Conservation (phyloP, 2,329 filamentous ascomycete genomes). For the Botrytis tulipae region DNA sequence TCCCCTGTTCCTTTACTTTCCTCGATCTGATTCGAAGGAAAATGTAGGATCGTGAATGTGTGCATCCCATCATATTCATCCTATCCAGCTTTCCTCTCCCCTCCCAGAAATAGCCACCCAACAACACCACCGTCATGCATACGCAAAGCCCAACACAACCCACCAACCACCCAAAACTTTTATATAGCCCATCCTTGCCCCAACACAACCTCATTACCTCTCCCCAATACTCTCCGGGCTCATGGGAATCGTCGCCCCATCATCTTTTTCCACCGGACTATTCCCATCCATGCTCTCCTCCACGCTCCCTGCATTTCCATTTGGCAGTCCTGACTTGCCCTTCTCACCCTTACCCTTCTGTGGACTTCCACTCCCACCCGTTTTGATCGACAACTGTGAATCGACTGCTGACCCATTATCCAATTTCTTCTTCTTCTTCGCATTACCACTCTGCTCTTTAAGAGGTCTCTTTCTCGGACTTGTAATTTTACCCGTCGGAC, state of each 20-base stretch:
- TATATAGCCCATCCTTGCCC: not conserved
- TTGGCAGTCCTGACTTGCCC: slow-evolving; percentile 40
- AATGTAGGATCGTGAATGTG: not conserved
- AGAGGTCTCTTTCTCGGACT: slow-evolving; percentile 79
- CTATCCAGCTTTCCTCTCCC: not conserved
- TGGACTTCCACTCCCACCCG: slow-evolving; percentile 40
- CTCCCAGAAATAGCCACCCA: not conserved
- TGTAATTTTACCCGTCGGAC: slow-evolving; percentile 79
- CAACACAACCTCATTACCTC: not conserved
- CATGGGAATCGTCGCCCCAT: slow-evolving; percentile 73
- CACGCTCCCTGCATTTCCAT: slow-evolving; percentile 52
- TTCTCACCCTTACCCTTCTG: slow-evolving; percentile 51
- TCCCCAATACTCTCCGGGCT: slow-evolving; percentile 66
- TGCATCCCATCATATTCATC: not conserved
- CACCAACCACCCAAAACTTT: not conserved
- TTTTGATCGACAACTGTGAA: slow-evolving; percentile 34
- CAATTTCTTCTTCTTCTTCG: slow-evolving; percentile 84
- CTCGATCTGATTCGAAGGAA: not conserved
- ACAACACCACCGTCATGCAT: not conserved
- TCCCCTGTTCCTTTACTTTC: not conserved
- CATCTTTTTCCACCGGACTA: slow-evolving; percentile 62
- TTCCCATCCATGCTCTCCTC: slow-evolving; percentile 53
- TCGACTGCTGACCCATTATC: slow-evolving; percentile 48
- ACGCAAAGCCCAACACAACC: not conserved
- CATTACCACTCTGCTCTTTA: slow-evolving; percentile 77